Percentiles rank a stretch among this genome's conserved stretches.
phyloP scores from a whole-genome alignment of 371 early-diverging fungal species.

The Capniomyces stellatus region DNA sequence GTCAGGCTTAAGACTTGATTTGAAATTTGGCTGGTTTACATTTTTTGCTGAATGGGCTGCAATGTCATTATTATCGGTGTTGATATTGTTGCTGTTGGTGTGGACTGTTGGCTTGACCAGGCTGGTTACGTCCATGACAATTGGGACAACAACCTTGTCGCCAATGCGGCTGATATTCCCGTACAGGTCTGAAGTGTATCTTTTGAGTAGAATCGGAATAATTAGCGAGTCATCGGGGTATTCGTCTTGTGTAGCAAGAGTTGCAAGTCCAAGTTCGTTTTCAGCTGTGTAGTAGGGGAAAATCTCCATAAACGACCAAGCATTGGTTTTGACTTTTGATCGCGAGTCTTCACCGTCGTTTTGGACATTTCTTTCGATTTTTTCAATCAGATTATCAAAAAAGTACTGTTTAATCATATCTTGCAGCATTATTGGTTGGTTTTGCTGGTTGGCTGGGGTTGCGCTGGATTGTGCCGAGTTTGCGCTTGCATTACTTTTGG shows the following conservation, averaged over 20 bases:
- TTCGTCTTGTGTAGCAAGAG: conserved; percentile 1
- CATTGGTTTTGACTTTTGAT: conserved; percentile 12
- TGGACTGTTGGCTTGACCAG: conserved; percentile 8
- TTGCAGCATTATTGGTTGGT: conserved; percentile 8
- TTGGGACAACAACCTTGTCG: conserved; percentile 10
- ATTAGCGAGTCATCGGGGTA: conserved; percentile 13
- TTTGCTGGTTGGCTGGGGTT: background rate
- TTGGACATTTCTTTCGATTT: conserved; percentile 12
- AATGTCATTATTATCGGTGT: too few relatives aligned
- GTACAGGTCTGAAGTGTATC: conserved; percentile 7
- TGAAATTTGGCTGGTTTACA: too few relatives aligned
- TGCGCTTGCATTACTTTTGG: background rate
- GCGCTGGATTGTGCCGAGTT: background rate
- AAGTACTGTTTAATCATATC: conserved; percentile 12
- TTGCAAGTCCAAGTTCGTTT: conserved; percentile 9
- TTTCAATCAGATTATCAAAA: conserved; percentile 17
- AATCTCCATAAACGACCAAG: conserved; percentile 16
- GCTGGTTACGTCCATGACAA: conserved; percentile 12
- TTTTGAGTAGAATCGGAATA: conserved; percentile 15
- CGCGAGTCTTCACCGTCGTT: background rate
- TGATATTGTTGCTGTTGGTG: too few relatives aligned
- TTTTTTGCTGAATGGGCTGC: too few relatives aligned
- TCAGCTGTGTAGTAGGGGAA: conserved; percentile 19
- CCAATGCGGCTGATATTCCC: conserved; percentile 5
- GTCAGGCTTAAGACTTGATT: too few relatives aligned